Evolutionary conservation across 257 asterid species (phyloP), one percentile per base, ranked within the genome.

Genomic region (Parsonsia alboflavescens): DNA sequence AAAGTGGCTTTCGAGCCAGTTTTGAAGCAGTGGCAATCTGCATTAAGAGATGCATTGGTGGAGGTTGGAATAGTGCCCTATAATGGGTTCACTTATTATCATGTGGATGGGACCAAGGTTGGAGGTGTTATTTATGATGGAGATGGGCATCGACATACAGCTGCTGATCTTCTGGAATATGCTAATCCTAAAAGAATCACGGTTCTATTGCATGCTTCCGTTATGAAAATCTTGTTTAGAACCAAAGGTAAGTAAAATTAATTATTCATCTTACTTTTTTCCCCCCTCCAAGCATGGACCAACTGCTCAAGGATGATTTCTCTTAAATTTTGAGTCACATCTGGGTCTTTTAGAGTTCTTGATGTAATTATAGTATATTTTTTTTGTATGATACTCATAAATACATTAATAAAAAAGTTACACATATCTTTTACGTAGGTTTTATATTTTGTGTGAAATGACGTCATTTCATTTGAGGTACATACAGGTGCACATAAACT

Each of bases 161-260:
- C 97, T 28, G 97, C 97, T 63, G 92, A 91, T 73, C 86, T 91
- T 11, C 85, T 91, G 26, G 85, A 79, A 64, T 88, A 80, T 71
- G 96, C 96, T 7, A 79, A 89, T 28, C 92, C 94, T 0, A 19
- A 24, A 52, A 82, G 94, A 28, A 80, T 89, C 2, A 84, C 85
- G 0, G 83, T 91, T 13, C 41, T 89, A 49, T 54, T 91, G 80
- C 90, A 86, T 76, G 97, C 97, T 59, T 21, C 92, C 44, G 97
- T 89, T 24, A 91, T 83, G 15, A 83, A 75, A 48, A 85, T 91
- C 67, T 68, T 86, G 77, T 89, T 89, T 77, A 76, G 76, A 61
- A 64, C 26, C 30, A 76, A 84, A 86, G 96, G 97, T 90, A 17
- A 50, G 56, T 11, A 50, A 50, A 33, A 33, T 33, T 7, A 39